Evolutionary conservation across 2,329 filamentous ascomycete species (phyloP).

Genomic region (Arthrinium puccinioides): DNA sequence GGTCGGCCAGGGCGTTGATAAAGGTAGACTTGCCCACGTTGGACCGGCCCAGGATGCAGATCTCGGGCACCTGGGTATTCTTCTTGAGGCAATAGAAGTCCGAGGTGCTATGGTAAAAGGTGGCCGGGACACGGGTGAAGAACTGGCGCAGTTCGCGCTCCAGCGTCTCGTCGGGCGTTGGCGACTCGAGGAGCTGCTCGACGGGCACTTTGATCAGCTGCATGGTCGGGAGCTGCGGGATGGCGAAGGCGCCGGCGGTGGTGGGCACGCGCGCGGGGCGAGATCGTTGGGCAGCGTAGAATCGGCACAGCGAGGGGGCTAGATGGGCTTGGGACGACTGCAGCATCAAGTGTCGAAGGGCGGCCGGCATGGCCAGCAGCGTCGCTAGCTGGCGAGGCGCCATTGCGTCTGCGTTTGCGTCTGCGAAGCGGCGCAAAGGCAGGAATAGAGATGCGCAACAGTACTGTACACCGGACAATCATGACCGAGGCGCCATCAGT

Average conservation of each 20-base stretch:
- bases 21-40: conserved; percentile 88
- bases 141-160: conserved; percentile 14
- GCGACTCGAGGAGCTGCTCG: conserved; percentile 22
- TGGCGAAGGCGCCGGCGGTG: conserved; percentile 18
- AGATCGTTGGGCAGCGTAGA: background rate
- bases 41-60: conserved; percentile 78
- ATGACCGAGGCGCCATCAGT: too few species aligned
- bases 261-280: conserved; percentile 9
- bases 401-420: too few species aligned
- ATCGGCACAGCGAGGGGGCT: too few species aligned
- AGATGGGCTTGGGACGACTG: background rate
- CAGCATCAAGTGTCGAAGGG: conserved; percentile 16
- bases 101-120: conserved; percentile 17
- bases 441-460: too few species aligned
- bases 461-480: too few species aligned
- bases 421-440: too few species aligned
- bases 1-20: conserved; percentile 71
- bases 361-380: conserved; percentile 18
- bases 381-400: conserved; percentile 12
- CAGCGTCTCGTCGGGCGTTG: conserved; percentile 14
- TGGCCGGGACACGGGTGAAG: conserved; percentile 17
- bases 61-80: conserved; percentile 48
- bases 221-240: conserved; percentile 17
- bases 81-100: conserved; percentile 39
- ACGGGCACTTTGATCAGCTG: conserved; percentile 17